Evolutionary conservation across 164 flowering plant species (phyloP).

Genomic region (Echeveria elegans): DNA sequence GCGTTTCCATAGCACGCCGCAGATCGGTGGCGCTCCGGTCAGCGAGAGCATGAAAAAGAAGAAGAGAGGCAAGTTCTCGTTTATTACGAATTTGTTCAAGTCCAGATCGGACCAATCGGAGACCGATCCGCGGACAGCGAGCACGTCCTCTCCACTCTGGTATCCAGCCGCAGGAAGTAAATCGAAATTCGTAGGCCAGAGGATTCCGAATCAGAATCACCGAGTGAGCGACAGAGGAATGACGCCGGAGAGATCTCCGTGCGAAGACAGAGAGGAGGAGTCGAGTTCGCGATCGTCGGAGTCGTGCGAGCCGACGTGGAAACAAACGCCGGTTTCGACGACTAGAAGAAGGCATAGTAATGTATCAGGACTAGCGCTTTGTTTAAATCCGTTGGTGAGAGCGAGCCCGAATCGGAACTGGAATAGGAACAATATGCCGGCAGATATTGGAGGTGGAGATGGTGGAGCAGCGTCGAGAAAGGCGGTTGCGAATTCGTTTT

Average conservation of each 20-base stretch:
- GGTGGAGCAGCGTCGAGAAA: too few species aligned
- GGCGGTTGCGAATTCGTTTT: too few species aligned
- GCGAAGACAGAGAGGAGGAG: not conserved
- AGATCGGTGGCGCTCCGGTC: constrained; percentile 1
- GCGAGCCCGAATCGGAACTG: constrained; percentile 11
- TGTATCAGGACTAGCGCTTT: constrained; percentile 8
- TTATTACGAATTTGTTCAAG: constrained; percentile 9
- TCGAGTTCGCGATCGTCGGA: not conserved
- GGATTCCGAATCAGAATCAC: not conserved
- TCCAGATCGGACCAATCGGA: constrained; percentile 6
- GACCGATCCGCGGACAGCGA: not conserved
- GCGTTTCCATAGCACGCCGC: constrained; percentile 10
- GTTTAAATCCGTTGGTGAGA: constrained; percentile 13
- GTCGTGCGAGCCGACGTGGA: constrained; percentile 2
- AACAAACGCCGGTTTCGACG: not conserved
- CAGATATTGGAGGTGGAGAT: not conserved
- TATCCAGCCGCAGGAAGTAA: not conserved
- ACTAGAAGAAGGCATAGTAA: not conserved
- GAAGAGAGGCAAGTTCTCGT: constrained; percentile 7
- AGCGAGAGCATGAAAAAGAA: not conserved
- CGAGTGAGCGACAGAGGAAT: constrained; percentile 6
- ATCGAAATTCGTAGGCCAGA: not conserved
- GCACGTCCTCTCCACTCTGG: constrained; percentile 7
- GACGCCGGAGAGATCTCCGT: constrained; percentile 4
- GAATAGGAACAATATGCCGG: constrained; percentile 8